Percentiles rank a stretch among this genome's conserved stretches.
These are phyloP conservation scores for Eimeria brunetti DNA, from an alignment of 169 alveolate genomes.

Conservation along the genomic window DNA sequence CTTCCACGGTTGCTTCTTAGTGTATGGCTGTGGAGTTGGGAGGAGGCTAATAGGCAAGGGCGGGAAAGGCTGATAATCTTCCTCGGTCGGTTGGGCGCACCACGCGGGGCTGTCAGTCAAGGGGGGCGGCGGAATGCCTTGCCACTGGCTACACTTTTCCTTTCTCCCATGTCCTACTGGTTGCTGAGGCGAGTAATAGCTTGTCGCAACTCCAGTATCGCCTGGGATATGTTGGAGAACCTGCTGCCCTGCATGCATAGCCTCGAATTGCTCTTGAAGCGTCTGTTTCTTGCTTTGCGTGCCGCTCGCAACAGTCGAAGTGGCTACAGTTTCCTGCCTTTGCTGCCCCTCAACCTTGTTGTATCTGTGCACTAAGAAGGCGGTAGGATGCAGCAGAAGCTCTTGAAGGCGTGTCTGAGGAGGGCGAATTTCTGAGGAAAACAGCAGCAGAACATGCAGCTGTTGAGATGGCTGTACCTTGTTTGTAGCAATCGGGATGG, in stretches of 20 bases:
- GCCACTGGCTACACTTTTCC: not conserved
- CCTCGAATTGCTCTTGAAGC: not conserved
- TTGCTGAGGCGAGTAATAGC: not conserved
- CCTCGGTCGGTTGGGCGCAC: not conserved
- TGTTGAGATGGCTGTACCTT: not conserved
- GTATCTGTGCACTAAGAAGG: not conserved
- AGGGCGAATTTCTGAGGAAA: not conserved
- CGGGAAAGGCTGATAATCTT: not conserved
- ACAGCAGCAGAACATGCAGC: not conserved
- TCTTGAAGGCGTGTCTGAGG: not conserved
- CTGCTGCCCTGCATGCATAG: not conserved
- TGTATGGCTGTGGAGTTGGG: conserved; percentile 14
- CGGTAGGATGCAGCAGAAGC: not conserved
- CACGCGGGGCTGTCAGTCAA: not conserved
- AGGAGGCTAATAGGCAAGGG: not conserved
- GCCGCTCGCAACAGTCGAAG: not conserved
- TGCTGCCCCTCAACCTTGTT: not conserved
- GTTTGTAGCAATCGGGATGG: not conserved
- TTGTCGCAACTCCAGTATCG: not conserved
- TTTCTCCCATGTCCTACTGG: not conserved
- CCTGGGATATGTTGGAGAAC: not conserved
- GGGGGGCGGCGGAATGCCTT: not conserved
- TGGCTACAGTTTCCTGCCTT: not conserved
- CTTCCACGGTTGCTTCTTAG: not conserved
- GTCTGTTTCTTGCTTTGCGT: not conserved